These are phyloP conservation scores for Nelumbo lutea DNA, from an alignment of 164 flowering plant species.

Conservation along the genomic window DNA sequence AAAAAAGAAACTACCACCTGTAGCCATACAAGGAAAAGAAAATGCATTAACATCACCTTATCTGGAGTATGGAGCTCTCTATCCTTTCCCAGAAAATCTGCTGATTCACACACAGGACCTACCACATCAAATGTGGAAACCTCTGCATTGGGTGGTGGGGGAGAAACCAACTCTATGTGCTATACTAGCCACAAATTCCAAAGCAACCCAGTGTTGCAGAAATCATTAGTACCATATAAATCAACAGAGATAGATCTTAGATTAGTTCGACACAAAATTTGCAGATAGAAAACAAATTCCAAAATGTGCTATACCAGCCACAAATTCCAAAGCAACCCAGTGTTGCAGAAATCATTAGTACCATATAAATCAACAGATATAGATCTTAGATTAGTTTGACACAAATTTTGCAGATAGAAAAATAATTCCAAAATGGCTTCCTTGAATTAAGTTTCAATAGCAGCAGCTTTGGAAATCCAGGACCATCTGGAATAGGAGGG, in stretches of 20 bases:
- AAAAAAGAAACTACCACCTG: not conserved
- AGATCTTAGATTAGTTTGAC: not conserved
- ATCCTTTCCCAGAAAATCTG: constrained; percentile 96
- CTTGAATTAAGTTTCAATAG: no score
- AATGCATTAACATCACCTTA: constrained; percentile 34
- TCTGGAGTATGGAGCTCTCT: constrained; percentile 86
- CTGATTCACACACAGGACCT: constrained; percentile 97
- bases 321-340: not conserved
- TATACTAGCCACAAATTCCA: constrained; percentile 23
- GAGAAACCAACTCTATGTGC: constrained; percentile 96
- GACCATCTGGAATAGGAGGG: no score
- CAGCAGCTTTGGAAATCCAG: no score
- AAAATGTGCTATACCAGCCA: constrained; percentile 60
- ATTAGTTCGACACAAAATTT: not conserved
- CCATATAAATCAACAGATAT: not conserved
- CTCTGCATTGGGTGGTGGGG: constrained; percentile 56
- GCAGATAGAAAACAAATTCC: no score
- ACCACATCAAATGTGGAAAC: constrained; percentile 85
- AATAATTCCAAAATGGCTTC: constrained; percentile 20
- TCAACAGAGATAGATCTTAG: not conserved
- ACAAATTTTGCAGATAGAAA: no score
- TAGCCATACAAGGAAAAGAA: not conserved
- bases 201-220: not conserved
- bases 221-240: not conserved
- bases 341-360: not conserved